phyloP scores from a whole-genome alignment of 2,329 filamentous ascomycete genomes.

The Bipolaris cookei region DNA sequence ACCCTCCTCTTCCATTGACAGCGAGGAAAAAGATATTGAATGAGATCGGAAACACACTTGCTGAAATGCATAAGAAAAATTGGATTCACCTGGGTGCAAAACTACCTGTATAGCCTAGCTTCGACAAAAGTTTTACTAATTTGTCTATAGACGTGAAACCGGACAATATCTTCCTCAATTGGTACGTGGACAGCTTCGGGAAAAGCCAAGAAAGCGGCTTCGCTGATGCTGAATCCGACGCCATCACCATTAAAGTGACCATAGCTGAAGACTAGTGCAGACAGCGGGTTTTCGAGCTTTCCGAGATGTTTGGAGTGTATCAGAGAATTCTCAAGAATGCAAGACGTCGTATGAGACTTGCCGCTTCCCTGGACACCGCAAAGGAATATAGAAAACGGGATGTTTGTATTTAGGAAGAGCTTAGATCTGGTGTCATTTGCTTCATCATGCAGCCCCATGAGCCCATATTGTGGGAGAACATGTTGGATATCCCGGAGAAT shows the following conservation, averaged over 20 bases:
- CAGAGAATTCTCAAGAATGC: slow-evolving; percentile 57
- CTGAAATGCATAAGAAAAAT: slow-evolving; percentile 14
- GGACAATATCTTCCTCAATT: slow-evolving; percentile 16
- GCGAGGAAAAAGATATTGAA: slow-evolving; percentile 13
- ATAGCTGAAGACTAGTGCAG: slow-evolving; percentile 66
- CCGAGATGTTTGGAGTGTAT: slow-evolving; percentile 53
- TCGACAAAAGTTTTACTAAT: no score
- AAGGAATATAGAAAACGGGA: slow-evolving; percentile 65
- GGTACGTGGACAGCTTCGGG: slow-evolving; percentile 17
- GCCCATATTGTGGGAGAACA: slow-evolving; percentile 1
- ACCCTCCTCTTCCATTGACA: slow-evolving; percentile 7
- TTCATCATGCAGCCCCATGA: neutral
- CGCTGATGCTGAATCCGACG: slow-evolving; percentile 59
- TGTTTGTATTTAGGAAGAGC: slow-evolving; percentile 60
- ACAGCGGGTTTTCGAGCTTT: slow-evolving; percentile 59
- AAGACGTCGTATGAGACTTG: slow-evolving; percentile 66
- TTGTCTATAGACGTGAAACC: slow-evolving; percentile 9
- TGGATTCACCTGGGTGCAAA: slow-evolving; percentile 13
- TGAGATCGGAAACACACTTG: slow-evolving; percentile 8
- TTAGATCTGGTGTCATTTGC: neutral
- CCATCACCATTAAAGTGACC: slow-evolving; percentile 53
- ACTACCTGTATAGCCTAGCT: no score
- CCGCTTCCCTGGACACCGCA: slow-evolving; percentile 69
- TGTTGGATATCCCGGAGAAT: neutral
- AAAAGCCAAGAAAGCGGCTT: slow-evolving; percentile 62